phyloP scores from a whole-genome alignment of 2,329 filamentous ascomycete genomes.

The Furcasterigmium sp. region DNA sequence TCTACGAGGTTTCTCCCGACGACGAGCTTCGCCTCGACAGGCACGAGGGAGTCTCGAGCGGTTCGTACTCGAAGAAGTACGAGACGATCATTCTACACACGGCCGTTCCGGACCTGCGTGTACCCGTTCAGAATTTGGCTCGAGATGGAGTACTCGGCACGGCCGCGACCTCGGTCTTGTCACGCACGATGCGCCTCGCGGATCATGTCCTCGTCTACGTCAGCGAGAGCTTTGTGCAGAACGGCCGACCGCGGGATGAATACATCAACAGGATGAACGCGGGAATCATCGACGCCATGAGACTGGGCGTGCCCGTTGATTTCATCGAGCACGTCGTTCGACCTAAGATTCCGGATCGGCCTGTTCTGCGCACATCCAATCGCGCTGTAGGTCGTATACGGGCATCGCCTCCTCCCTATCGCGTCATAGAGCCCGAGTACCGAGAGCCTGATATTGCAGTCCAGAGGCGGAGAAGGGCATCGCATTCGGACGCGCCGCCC shows the following conservation, averaged over 20 bases:
- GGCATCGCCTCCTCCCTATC: no score
- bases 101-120: not conserved
- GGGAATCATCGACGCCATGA: not conserved
- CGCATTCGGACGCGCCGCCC: no score
- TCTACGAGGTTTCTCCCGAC: conserved; percentile 29
- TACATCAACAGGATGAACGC: not conserved
- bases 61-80: conserved; percentile 28
- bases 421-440: no score
- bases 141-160: not conserved
- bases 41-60: conserved; percentile 32
- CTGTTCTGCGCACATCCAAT: not conserved
- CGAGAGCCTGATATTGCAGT: no score
- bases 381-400: no score
- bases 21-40: conserved; percentile 34
- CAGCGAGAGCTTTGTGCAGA: not conserved
- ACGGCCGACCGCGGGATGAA: not conserved
- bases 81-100: not conserved
- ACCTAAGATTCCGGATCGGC: not conserved
- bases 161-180: not conserved
- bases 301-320: not conserved
- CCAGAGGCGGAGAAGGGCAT: no score
- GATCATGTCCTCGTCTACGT: not conserved
- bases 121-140: not conserved
- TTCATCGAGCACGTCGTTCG: not conserved
- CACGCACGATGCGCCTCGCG: not conserved